Conservation (phyloP, 768 basidiomycete genomes). For the Tephrocybe rancida region DNA sequence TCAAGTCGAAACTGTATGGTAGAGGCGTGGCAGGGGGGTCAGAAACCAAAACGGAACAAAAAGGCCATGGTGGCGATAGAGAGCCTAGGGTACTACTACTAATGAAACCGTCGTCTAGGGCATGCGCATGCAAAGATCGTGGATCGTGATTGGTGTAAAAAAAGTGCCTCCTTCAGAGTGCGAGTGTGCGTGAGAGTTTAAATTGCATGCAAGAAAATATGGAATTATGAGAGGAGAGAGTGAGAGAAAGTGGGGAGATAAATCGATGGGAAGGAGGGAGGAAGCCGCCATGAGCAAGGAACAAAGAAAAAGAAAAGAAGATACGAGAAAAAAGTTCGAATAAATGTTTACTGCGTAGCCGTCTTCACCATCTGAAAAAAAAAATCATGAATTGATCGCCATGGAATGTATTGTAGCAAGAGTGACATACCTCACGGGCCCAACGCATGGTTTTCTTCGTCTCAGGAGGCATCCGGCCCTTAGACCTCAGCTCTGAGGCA, state of each 20-base stretch:
- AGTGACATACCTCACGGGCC: conserved; percentile 80
- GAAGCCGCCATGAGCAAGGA: conserved; percentile 7
- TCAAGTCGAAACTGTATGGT: conserved; percentile 9
- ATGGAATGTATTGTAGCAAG: background rate
- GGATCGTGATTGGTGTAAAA: conserved; percentile 44
- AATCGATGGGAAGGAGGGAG: conserved; percentile 18
- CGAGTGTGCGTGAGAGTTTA: conserved; percentile 36
- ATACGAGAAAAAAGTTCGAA: conserved; percentile 17
- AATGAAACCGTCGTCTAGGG: conserved; percentile 50
- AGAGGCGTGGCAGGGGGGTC: background rate
- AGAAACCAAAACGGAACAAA: conserved; percentile 11
- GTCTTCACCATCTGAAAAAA: conserved; percentile 70
- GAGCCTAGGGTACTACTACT: conserved; percentile 16
- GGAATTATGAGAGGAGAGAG: background rate
- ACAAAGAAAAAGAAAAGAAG: conserved; percentile 25
- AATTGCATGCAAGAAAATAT: conserved; percentile 51
- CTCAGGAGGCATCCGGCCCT: conserved; percentile 72
- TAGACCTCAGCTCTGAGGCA: conserved; percentile 69
- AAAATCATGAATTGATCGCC: background rate
- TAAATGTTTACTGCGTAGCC: conserved; percentile 67
- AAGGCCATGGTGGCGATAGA: conserved; percentile 6
- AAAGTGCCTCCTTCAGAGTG: conserved; percentile 77
- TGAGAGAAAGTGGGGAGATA: conserved; percentile 30
- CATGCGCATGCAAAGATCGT: conserved; percentile 55
- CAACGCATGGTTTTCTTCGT: conserved; percentile 90